Evolutionary conservation across 495 filamentous ascomycete species (phyloP).

Genomic region (Articulospora tetracladia): DNA sequence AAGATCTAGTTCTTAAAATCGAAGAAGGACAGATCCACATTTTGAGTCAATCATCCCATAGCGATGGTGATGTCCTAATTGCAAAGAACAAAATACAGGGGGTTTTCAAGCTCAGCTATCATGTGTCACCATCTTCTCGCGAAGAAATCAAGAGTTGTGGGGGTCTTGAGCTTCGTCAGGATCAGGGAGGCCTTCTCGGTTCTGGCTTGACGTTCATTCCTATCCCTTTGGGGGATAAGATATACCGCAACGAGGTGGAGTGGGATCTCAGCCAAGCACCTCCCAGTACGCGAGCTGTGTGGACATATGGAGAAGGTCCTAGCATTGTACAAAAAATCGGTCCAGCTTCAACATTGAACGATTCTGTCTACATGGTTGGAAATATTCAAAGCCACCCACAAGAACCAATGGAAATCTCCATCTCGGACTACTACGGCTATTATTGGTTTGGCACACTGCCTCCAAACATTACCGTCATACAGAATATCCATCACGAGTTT

Average conservation of each 20-base stretch:
- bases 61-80: not conserved
- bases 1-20: not conserved
- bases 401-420: not conserved
- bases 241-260: constrained; percentile 14
- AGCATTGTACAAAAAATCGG: constrained; percentile 13
- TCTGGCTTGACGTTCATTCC: constrained; percentile 17
- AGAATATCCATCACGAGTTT: constrained; percentile 15
- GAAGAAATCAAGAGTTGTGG: not conserved
- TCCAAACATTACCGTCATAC: constrained; percentile 16
- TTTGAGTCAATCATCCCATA: not conserved
- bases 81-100: not conserved
- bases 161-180: constrained; percentile 2
- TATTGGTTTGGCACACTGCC: constrained; percentile 19
- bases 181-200: constrained; percentile 17
- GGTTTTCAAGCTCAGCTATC: constrained; percentile 1
- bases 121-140: not conserved
- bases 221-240: not conserved
- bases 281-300: constrained; percentile 18
- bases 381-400: constrained; percentile 14
- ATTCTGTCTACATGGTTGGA: constrained; percentile 23
- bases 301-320: constrained; percentile 24
- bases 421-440: constrained; percentile 16
- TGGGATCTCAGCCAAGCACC: constrained; percentile 20
- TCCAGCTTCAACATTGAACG: constrained; percentile 10
- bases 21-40: not conserved